Conservation (phyloP, 1,284 basidiomycete genomes). For the Naganishia liquefaciens region DNA sequence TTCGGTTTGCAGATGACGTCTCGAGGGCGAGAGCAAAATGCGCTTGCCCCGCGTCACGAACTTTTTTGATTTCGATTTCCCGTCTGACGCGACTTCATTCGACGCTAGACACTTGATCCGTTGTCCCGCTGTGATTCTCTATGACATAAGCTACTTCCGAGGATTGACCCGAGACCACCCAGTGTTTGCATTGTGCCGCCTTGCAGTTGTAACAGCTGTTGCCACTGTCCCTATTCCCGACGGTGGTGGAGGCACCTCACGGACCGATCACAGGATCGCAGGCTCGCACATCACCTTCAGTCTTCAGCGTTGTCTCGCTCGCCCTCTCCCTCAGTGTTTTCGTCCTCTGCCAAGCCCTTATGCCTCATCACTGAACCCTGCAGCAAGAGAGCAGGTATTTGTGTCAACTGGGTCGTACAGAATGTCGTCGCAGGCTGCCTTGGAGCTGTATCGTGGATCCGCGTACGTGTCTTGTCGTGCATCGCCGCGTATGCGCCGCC, state of each 20-base stretch:
- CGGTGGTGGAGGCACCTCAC: constrained; percentile 5
- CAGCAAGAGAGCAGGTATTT: background rate
- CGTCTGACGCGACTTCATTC: background rate
- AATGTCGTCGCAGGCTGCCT: constrained; percentile 24
- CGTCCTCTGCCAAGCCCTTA: background rate
- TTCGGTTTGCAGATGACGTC: too few species aligned
- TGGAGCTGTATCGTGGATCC: constrained; percentile 28
- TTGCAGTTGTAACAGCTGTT: too few species aligned
- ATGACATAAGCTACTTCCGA: background rate
- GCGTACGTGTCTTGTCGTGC: constrained; percentile 5
- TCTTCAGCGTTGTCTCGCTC: background rate
- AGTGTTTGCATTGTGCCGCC: too few species aligned
- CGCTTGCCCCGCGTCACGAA: background rate
- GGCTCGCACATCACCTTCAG: background rate
- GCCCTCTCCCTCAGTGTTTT: too few species aligned
- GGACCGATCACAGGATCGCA: background rate
- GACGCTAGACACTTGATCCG: background rate
- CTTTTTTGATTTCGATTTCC: constrained; percentile 10
- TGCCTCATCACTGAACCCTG: background rate
- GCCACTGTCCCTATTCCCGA: too few species aligned
- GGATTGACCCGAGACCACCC: background rate
- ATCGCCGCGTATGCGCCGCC: too few species aligned
- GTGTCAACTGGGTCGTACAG: background rate
- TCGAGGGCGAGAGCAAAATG: too few species aligned
- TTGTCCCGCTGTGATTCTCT: background rate